Conservation (phyloP, 768 basidiomycete genomes). For the Neoboletus subvelutipes region DNA sequence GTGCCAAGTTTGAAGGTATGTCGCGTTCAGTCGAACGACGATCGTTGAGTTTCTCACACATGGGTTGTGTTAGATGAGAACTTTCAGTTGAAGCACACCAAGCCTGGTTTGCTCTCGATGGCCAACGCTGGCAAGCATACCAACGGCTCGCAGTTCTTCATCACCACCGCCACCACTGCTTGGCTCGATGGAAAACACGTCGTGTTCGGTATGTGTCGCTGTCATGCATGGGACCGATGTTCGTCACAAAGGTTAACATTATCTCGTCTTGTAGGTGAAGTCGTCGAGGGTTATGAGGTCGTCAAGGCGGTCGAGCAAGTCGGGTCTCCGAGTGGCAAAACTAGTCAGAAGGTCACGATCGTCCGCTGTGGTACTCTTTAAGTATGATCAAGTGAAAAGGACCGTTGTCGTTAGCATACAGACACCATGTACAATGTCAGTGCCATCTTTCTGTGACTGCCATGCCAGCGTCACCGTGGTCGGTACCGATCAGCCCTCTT, state of each 20-base stretch:
- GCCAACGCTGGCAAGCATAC: slow-evolving; percentile 82
- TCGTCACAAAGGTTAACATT: fast-evolving
- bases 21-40: background rate
- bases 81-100: slow-evolving; percentile 72
- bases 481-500: background rate
- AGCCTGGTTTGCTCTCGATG: slow-evolving; percentile 69
- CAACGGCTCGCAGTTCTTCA: slow-evolving; percentile 91
- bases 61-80: slow-evolving; percentile 74
- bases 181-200: slow-evolving; percentile 18
- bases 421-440: background rate
- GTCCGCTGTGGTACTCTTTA: background rate
- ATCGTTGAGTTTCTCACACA: slow-evolving; percentile 9
- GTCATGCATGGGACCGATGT: background rate
- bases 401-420: background rate
- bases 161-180: slow-evolving; percentile 70
- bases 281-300: background rate
- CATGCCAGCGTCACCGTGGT: background rate
- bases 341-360: background rate
- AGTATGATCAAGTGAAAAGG: background rate
- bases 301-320: background rate
- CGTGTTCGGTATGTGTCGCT: slow-evolving; percentile 17
- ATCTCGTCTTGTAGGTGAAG: slow-evolving; percentile 3
- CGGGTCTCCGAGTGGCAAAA: background rate
- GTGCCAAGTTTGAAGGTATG: slow-evolving; percentile 60
- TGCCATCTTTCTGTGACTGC: background rate